Percentiles rank a stretch among this genome's conserved stretches.
These are phyloP conservation scores for Euphorbia pulcherrima DNA, from an alignment of 345 rosid species.

Conservation along the genomic window DNA sequence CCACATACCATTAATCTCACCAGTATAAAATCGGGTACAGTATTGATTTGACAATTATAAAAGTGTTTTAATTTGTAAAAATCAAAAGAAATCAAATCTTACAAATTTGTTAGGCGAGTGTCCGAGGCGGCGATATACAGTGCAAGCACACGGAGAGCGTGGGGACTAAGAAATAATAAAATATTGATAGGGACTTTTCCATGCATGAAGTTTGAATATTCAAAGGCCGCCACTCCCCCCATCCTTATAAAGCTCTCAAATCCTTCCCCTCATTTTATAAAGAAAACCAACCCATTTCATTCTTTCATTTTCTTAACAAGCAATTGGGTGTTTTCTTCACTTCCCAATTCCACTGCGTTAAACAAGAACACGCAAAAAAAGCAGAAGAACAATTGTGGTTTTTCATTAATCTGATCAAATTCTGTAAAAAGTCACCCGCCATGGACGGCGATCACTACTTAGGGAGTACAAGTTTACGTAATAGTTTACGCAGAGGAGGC, in stretches of 20 bases:
- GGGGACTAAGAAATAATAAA: too few relatives aligned
- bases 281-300: neutral
- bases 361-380: neutral
- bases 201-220: neutral
- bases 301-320: too few relatives aligned
- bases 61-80: too few relatives aligned
- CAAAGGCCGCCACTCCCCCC: neutral
- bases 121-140: too few relatives aligned
- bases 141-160: too few relatives aligned
- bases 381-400: neutral
- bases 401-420: neutral
- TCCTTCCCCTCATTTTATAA: neutral
- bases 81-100: too few relatives aligned
- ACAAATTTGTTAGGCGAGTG: too few relatives aligned
- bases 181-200: too few relatives aligned
- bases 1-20: too few relatives aligned
- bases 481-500: constrained; percentile 13
- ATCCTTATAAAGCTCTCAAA: neutral
- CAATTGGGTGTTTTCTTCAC: neutral
- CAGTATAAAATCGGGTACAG: too few relatives aligned
- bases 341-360: neutral
- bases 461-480: neutral
- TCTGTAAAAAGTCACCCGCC: neutral
- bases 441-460: constrained; percentile 7
- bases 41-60: too few relatives aligned